Base-by-base conservation (phyloP, 2,329 filamentous ascomycete species). In the Akanthomyces dipterigenus region DNA sequence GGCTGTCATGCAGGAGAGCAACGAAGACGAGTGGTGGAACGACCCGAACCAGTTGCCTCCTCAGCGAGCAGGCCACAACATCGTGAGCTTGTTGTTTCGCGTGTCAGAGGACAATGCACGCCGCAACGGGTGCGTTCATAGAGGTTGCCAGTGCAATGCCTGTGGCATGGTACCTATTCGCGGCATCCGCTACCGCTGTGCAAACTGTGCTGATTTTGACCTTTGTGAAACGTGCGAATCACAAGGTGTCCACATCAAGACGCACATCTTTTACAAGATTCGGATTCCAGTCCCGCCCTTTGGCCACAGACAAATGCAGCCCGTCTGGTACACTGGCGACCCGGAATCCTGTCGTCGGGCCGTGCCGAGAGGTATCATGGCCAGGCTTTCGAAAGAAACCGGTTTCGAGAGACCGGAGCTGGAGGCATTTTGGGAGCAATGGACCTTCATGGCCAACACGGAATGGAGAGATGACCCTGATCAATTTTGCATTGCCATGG, bases 181-280 rank as follows among this genome's bases (percentile, higher is more conserved):
- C 57, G 95, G 95, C 18, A 89, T 96, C 63, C 86, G 95, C 62
- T 99, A 96, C 77, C 89, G 93, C 63, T 99, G 95, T 75, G 88
- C 92, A 67, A 98, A 99, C 76, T 99, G 95, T 72, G 86, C 90
- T 65, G 93, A 99, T 74, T 98, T 92, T 71, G 95, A 99, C 71
- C 84, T 99, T 2, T 99, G 95, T 77, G 92, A 97, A 71, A 88
- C 88, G 8, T 99, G 95, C 76, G 93, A 99, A 76, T 85, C 90
- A 5, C 85, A 87, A 67, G 84, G 85, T 24, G 76, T 88, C 2
- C 93, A 96, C 71, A 86, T 84, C 69, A 96, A 93, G 73, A 96
- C 92, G 1, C 95, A 99, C 74, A 85, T 98, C 50, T 98, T 99
- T 75, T 96, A 96, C 81, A 98, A 98, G 74, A 90, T 99, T 70